Evolutionary conservation across 2,329 filamentous ascomycete genomes (phyloP), one percentile per base, ranked within the genome.

Genomic region (Arthrinium phaeospermum): DNA sequence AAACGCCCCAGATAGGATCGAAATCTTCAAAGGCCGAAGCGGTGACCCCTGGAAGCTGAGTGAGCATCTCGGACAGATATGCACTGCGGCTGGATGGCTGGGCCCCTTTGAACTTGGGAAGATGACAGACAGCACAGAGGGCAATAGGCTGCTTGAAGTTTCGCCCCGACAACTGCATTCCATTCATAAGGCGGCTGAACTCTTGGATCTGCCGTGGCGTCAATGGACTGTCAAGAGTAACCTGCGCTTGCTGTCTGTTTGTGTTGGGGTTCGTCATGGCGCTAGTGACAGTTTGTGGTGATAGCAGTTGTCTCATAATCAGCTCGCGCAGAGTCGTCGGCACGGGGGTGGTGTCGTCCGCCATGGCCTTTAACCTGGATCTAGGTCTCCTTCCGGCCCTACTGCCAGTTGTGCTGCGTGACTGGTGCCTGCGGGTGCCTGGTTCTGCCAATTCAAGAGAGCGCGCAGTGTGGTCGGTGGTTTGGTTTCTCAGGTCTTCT

Each of bases 91-190:
- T 64, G 22, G 68, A 47, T 30, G 19, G 30, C 19, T 70, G 71
- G 24, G 67, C 68, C 13, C 67, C 72, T 41, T 73, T 73, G 67
- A 74, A 73, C 61, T 74, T 73, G 46, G 73, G 73, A 37, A 71
- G 68, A 47, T 72, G 72, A 44, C 73, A 74, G 6, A 74, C 73
- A 8, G 73, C 73, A 46, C 73, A 74, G 3, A 74, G 67, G 8
- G 71, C 70, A 27, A 74, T 71, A 10, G 69, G 69, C 13, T 74
- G 73, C 34, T 73, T 71, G 37, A 71, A 46, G 24, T 69, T 57
- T 24, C 61, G 61, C 8, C 71, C 71, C 22, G 67, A 71, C 13
- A 67, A 37, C n/a, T 71, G 69, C 7, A 73, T 53, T 19, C 70
- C 72, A 41, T 73, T 69, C 70, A 74, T 73, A 27, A 70, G 70